phyloP scores from a whole-genome alignment of 2,329 filamentous ascomycete genomes.

The Daldinia sp. region DNA sequence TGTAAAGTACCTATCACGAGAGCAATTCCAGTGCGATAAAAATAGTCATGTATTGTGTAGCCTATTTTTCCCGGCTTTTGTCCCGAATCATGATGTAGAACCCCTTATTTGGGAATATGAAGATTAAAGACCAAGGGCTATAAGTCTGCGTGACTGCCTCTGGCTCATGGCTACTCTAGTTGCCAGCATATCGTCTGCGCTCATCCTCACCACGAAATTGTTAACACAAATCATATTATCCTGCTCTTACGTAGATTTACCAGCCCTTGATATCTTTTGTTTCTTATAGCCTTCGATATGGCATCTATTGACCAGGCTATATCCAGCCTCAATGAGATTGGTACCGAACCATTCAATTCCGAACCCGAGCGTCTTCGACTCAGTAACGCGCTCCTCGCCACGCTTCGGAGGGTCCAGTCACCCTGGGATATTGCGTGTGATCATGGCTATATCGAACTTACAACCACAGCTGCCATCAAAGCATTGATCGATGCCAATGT shows the following conservation, averaged over 20 bases:
- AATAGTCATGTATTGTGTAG: background rate
- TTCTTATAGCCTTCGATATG: background rate
- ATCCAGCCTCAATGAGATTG: background rate
- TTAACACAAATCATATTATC: background rate
- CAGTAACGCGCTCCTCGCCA: background rate
- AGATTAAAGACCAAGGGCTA: background rate
- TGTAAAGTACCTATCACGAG: background rate
- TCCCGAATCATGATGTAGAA: background rate
- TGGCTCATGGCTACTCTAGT: background rate
- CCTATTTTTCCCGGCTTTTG: background rate
- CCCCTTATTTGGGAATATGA: background rate
- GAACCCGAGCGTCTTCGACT: background rate
- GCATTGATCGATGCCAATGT: background rate
- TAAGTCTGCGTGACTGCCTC: background rate
- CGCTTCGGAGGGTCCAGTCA: conserved; percentile 1
- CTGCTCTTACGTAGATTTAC: background rate
- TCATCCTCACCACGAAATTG: background rate
- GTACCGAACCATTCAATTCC: background rate
- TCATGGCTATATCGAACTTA: background rate
- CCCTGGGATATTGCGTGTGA: conserved; percentile 2
- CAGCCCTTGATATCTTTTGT: background rate
- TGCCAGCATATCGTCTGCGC: background rate
- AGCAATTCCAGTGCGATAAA: background rate
- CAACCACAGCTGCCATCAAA: background rate
- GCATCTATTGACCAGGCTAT: background rate